These are phyloP conservation scores for Cytospora schulzeri DNA, from an alignment of 2,329 filamentous ascomycete genomes.

Conservation along the genomic window DNA sequence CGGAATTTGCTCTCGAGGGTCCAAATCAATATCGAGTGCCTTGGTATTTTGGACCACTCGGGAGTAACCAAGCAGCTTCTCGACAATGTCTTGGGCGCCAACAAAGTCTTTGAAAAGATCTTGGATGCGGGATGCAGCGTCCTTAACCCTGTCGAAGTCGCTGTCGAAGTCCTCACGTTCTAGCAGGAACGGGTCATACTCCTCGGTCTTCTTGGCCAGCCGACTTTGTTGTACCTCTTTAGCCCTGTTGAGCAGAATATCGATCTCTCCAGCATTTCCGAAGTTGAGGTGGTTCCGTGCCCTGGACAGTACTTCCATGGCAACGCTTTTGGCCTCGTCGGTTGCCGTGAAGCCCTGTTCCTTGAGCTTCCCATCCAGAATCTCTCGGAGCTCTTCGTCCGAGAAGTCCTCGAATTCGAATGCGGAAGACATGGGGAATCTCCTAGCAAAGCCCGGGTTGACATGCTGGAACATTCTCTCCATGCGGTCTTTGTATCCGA, in stretches of 20 bases:
- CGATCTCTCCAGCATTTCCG: conserved; percentile 74
- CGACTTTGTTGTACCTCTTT: conserved; percentile 46
- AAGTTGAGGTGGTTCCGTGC: conserved; percentile 66
- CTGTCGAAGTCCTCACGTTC: conserved; percentile 56
- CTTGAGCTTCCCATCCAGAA: conserved; percentile 65
- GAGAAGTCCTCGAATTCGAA: conserved; percentile 73
- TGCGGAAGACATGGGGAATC: conserved; percentile 64
- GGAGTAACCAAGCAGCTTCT: conserved; percentile 57
- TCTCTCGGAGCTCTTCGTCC: conserved; percentile 57
- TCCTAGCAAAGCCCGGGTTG: conserved; percentile 68
- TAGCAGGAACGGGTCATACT: conserved; percentile 33
- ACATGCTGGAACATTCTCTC: conserved; percentile 71
- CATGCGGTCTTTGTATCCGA: conserved; percentile 73
- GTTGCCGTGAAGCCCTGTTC: conserved; percentile 55
- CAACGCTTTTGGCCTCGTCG: conserved; percentile 52
- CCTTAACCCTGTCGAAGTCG: conserved; percentile 56
- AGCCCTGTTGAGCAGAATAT: conserved; percentile 62
- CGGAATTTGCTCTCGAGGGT: conserved; percentile 60
- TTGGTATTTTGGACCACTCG: conserved; percentile 53
- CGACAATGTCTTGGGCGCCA: conserved; percentile 58
- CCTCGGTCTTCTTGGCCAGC: conserved; percentile 26
- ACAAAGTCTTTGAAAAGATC: conserved; percentile 61
- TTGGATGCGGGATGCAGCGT: conserved; percentile 49
- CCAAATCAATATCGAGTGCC: conserved; percentile 50
- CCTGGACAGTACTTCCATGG: conserved; percentile 59